phyloP scores from a whole-genome alignment of 1,284 basidiomycete species.

The Pterulicium gracile region DNA sequence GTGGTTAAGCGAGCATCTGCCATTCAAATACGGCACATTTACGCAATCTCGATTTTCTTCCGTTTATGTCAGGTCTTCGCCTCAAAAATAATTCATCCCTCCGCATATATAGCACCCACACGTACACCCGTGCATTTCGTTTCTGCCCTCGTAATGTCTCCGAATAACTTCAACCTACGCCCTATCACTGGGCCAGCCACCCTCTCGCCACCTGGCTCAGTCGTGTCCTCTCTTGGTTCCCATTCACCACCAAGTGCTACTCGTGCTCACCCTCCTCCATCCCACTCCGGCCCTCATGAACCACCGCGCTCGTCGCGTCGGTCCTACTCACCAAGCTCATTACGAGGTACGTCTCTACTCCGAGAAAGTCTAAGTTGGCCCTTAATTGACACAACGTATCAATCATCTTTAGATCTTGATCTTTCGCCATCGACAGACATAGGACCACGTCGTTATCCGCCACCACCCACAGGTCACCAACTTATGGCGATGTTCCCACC shows the following conservation, averaged over 20 bases:
- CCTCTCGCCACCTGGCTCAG: background rate
- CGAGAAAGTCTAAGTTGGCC: background rate
- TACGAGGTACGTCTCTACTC: background rate
- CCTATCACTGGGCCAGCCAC: background rate
- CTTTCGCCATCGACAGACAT: background rate
- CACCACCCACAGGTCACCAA: background rate
- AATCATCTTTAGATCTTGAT: background rate
- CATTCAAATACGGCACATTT: background rate
- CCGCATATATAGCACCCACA: background rate
- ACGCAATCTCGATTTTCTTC: background rate
- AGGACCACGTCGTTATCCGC: background rate
- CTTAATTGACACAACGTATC: background rate
- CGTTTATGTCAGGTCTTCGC: background rate
- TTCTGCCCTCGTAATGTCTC: background rate
- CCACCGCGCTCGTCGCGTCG: background rate
- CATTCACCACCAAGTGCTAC: background rate
- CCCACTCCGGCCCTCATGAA: background rate
- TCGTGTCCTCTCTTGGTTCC: background rate
- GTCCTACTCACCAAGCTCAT: background rate
- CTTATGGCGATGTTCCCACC: conserved; percentile 2
- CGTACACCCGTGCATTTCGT: background rate
- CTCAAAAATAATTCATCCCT: background rate
- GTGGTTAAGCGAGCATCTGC: background rate
- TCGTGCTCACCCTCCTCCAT: background rate
- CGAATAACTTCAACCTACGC: background rate